Conservation (phyloP, 208 protist species). For the Phytomonas sp. region DNA sequence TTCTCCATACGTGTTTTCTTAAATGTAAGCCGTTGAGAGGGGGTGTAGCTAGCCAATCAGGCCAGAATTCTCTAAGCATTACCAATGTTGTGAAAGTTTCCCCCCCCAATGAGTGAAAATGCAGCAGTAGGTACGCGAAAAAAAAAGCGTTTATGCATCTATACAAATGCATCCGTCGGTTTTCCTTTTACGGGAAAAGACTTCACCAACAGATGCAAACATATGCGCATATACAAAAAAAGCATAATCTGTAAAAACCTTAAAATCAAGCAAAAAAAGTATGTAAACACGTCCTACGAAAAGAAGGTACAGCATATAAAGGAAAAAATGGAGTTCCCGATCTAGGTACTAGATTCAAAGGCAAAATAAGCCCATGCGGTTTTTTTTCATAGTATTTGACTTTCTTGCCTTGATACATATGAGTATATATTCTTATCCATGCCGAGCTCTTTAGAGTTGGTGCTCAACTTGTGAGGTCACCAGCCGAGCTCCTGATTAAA, state of each 20-base stretch:
- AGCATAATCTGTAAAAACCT: background rate
- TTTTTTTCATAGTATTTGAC: slow-evolving; percentile 7
- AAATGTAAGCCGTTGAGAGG: too few relatives aligned
- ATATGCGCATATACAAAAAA: background rate
- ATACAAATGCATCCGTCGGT: background rate
- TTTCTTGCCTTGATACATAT: too few relatives aligned
- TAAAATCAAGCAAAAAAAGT: too few relatives aligned
- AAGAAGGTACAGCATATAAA: background rate
- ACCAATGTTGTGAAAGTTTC: too few relatives aligned
- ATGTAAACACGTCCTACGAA: background rate
- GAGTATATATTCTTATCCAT: too few relatives aligned
- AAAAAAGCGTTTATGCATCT: background rate
- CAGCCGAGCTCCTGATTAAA: too few relatives aligned
- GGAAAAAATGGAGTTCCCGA: slow-evolving; percentile 6
- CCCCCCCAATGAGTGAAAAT: background rate
- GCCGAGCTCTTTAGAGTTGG: too few relatives aligned
- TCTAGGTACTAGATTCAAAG: background rate
- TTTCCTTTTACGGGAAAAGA: slow-evolving; percentile 4
- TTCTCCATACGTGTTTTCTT: too few relatives aligned
- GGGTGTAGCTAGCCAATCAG: too few relatives aligned
- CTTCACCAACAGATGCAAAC: background rate
- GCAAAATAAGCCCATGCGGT: slow-evolving; percentile 7
- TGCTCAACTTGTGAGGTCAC: too few relatives aligned
- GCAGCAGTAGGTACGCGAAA: background rate
- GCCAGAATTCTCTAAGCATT: too few relatives aligned